These are phyloP conservation scores for Leccinum holopus DNA, from an alignment of 1,284 basidiomycete species.

Conservation along the genomic window DNA sequence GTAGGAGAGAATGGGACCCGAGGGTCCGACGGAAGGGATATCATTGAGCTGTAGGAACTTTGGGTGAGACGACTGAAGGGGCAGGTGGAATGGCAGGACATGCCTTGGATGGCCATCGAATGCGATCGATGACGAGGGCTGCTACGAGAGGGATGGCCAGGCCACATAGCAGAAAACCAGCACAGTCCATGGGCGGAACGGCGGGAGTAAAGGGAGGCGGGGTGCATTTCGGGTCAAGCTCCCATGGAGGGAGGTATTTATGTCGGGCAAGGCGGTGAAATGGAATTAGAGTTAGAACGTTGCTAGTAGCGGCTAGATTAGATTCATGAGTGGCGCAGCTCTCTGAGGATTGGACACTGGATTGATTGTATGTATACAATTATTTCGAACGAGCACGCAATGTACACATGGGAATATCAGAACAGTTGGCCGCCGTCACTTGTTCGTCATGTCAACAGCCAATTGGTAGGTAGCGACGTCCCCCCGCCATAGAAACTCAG, in stretches of 20 bases:
- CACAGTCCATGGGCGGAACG: constrained; percentile 28
- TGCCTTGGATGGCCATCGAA: constrained; percentile 29
- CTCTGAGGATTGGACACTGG: constrained; percentile 4
- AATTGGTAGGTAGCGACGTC: constrained; percentile 3
- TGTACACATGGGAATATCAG: background rate
- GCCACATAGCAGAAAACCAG: constrained; percentile 24
- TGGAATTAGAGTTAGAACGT: constrained; percentile 34
- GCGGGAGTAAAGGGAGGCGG: constrained; percentile 21
- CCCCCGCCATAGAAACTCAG: constrained; percentile 15
- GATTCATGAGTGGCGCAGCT: constrained; percentile 26
- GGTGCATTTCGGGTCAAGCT: constrained; percentile 29
- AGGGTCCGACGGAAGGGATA: constrained; percentile 41
- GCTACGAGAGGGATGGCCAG: constrained; percentile 18
- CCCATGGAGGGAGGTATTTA: constrained; percentile 32
- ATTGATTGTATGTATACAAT: background rate
- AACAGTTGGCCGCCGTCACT: background rate
- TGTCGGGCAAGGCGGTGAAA: constrained; percentile 27
- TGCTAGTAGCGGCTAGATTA: constrained; percentile 29
- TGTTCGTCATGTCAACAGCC: constrained; percentile 29
- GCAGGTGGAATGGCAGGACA: constrained; percentile 3
- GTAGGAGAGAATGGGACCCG: constrained; percentile 38
- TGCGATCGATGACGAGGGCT: constrained; percentile 17
- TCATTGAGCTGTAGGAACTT: constrained; percentile 22
- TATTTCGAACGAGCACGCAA: background rate
- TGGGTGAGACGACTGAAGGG: background rate